Evolutionary conservation across 306 rosid species (phyloP).

Genomic region (Alnus rubra): DNA sequence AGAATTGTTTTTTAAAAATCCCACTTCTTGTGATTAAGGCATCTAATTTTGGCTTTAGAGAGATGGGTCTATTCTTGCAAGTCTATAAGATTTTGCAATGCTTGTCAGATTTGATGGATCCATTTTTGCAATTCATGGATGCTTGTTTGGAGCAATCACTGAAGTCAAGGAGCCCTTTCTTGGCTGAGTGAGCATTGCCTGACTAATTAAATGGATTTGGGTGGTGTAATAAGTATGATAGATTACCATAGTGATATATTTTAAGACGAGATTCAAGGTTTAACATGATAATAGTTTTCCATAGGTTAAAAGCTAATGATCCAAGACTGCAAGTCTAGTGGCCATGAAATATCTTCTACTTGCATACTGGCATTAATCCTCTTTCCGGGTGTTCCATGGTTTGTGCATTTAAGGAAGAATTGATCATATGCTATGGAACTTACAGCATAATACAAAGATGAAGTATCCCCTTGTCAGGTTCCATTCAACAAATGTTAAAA

Average conservation of each 20-base stretch:
- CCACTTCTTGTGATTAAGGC: not conserved
- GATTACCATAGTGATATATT: not conserved
- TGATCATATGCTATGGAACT: not conserved
- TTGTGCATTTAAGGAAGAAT: conserved; percentile 2
- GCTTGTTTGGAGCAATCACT: not conserved
- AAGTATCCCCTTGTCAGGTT: not conserved
- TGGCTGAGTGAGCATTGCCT: not conserved
- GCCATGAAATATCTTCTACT: not conserved
- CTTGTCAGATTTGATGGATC: not conserved
- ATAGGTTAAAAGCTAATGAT: not conserved
- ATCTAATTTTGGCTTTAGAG: not conserved
- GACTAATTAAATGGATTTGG: not conserved
- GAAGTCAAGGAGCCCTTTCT: not conserved
- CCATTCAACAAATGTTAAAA: not conserved
- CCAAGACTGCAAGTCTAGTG: not conserved
- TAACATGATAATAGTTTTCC: not conserved
- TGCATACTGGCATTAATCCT: not conserved
- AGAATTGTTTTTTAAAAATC: too few species aligned
- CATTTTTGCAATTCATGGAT: not conserved
- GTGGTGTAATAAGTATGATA: not conserved
- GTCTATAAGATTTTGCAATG: not conserved
- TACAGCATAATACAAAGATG: too few species aligned
- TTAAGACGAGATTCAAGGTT: not conserved
- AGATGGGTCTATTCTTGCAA: not conserved
- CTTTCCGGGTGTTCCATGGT: not conserved